A percentile compares a stretch with the other conserved stretches of the same genome.
Conservation (phyloP, 306 rosid species). For the Citrullus mucosospermus region DNA sequence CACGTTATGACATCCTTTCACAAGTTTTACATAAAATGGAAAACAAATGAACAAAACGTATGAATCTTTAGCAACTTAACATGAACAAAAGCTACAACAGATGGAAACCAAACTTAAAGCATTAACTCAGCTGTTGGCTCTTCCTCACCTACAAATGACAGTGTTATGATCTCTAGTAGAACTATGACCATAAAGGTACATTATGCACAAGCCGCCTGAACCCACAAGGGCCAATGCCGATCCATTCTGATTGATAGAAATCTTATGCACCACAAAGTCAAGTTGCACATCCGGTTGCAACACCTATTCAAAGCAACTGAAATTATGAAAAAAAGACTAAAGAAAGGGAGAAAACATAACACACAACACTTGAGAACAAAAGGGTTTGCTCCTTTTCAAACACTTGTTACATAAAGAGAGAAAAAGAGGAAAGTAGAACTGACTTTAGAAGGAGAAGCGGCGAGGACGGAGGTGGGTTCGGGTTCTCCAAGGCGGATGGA, state of each 20-base stretch:
- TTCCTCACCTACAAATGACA: slow-evolving; percentile 60
- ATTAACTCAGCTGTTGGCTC: background rate
- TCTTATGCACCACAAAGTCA: slow-evolving; percentile 39
- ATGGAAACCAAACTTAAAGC: background rate
- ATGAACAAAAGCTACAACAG: background rate
- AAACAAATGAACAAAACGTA: background rate
- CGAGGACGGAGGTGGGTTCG: slow-evolving; percentile 58
- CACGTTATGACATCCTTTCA: background rate
- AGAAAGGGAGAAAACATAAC: background rate
- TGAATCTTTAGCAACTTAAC: background rate
- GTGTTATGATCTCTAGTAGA: slow-evolving; percentile 40
- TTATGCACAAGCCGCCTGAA: slow-evolving; percentile 41
- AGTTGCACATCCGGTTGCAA: slow-evolving; percentile 50
- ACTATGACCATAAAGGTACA: slow-evolving; percentile 67
- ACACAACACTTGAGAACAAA: background rate
- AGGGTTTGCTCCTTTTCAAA: background rate
- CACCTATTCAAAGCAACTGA: slow-evolving; percentile 31
- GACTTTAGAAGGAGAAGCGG: slow-evolving; percentile 78
- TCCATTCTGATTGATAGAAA: slow-evolving; percentile 65
- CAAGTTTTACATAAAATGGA: background rate
- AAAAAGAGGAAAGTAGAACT: background rate
- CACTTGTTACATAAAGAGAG: too few species aligned
- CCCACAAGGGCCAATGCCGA: slow-evolving; percentile 64
- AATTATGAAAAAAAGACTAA: background rate
- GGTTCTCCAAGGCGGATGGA: slow-evolving; percentile 86